Evolutionary conservation across 257 asterid species (phyloP).

Genomic region (Salvia rosmarinus): DNA sequence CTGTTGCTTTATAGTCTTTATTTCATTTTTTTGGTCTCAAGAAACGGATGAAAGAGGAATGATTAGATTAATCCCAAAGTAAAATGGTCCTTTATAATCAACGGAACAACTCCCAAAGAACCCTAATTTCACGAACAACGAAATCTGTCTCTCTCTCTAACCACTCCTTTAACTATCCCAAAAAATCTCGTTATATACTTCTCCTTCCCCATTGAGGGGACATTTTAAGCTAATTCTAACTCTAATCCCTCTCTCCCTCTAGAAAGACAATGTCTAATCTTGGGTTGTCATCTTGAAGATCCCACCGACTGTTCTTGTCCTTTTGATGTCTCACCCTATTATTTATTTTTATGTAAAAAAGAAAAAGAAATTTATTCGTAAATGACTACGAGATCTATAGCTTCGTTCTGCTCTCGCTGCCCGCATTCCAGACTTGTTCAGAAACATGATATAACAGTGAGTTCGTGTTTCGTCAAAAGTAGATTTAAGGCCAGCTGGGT

Average conservation of each 20-base stretch:
- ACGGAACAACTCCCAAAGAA: conserved; percentile 32
- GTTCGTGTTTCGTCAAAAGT: not conserved
- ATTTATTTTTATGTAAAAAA: not conserved
- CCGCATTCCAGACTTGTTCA: conserved; percentile 15
- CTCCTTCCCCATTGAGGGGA: not conserved
- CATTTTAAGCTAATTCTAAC: not conserved
- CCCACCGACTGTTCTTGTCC: conserved; percentile 3
- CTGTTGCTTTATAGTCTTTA: no score
- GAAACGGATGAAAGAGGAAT: conserved; percentile 21
- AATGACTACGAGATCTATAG: no score
- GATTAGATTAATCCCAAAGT: conserved; percentile 32
- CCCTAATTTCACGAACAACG: not conserved
- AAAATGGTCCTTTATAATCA: conserved; percentile 12
- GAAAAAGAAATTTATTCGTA: not conserved
- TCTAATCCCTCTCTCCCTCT: not conserved
- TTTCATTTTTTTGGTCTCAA: conserved; percentile 12
- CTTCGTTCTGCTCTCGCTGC: not conserved
- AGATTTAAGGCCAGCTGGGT: not conserved
- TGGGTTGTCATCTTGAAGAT: conserved; percentile 12
- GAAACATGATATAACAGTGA: not conserved
- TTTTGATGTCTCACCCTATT: not conserved
- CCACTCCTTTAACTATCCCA: not conserved
- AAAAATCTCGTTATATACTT: not conserved
- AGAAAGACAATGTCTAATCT: not conserved
- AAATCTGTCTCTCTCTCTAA: not conserved